Evolutionary conservation across 148 eudicot genomes (phyloP).

Genomic region (Silene uniflora): DNA sequence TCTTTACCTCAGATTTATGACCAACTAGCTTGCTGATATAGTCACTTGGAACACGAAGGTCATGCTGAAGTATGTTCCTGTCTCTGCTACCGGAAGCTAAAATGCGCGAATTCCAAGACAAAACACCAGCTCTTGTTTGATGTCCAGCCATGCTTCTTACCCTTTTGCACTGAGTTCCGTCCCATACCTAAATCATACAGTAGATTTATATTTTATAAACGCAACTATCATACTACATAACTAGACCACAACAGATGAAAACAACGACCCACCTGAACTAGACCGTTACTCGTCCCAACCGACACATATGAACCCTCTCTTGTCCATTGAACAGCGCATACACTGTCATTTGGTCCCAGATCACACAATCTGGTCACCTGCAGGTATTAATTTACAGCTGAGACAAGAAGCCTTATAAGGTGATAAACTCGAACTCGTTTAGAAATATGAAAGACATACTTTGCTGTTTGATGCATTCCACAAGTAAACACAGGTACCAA

Average conservation of each 20-base stretch:
- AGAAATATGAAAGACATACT: conserved; percentile 41
- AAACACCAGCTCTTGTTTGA: conserved; percentile 91
- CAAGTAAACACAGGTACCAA: conserved; percentile 85
- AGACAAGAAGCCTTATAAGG: too few relatives aligned
- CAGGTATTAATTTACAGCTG: too few relatives aligned
- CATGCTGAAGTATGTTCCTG: conserved; percentile 90
- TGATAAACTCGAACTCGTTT: too few relatives aligned
- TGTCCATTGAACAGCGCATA: conserved; percentile 95
- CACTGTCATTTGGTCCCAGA: conserved; percentile 79
- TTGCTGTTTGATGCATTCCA: conserved; percentile 95
- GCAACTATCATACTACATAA: background rate
- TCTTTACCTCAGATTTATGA: conserved; percentile 91
- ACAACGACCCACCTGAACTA: conserved; percentile 64
- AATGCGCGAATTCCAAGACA: conserved; percentile 93
- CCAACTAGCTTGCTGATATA: conserved; percentile 85
- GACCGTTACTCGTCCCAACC: conserved; percentile 79
- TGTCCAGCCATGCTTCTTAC: conserved; percentile 83
- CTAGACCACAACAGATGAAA: background rate
- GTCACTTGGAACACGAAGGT: conserved; percentile 83
- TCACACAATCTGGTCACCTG: conserved; percentile 95
- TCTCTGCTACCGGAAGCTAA: conserved; percentile 96
- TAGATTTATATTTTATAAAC: background rate
- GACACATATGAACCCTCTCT: conserved; percentile 94
- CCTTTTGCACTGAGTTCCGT: conserved; percentile 84
- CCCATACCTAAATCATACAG: conserved; percentile 62